Base-by-base conservation (phyloP, 2,329 filamentous ascomycete species). In the Allantophomopsis cytisporea region DNA sequence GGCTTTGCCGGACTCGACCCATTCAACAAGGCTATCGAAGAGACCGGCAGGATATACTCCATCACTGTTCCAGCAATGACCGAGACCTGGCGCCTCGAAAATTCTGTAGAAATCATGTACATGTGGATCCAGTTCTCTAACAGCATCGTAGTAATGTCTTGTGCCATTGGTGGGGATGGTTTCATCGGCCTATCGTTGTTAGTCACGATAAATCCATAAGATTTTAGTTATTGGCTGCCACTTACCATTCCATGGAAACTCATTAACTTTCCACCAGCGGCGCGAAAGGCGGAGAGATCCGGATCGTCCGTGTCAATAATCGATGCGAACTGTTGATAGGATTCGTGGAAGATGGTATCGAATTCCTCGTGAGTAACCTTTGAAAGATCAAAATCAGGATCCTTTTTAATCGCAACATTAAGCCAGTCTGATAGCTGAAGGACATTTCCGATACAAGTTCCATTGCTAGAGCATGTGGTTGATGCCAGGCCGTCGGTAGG, bases 191-290 rank as follows among this genome's bases (percentile, higher is more conserved):
- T 20, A 20, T 20, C 18, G 18, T 20, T 20, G 18, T 20, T 20
- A 20, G 18, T 20, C 7, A 20, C 18, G 7, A 20, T 20, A 20
- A 20, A 20, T 7, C 7, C 7, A 20, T 4, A 20, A 20, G 18
- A 20, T 20, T 20, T 20, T 20, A 7, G 18, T 20, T 20, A 4
- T 20, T 20, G 4, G 18, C 7, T 20, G n/a, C 18, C 18, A 20
- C 18, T 20, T 20, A 20, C 18, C 18, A 20, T 20, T 20, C 47
- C 46, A 34, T 50, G 47, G 33, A 32, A 49, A 1, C 31, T 37
- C 6, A 47, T 18, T n/a, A 49, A 33, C 35, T 47, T 49, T 2
- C 43, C 42, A 13, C 42, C 41, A 12, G 13, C 6, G 2, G 37
- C 35, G 15, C 36, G 32, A 21, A 47, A 47, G 1, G 16, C 14